phyloP scores from a whole-genome alignment of 2,329 filamentous ascomycete species.

The Pseudogymnoascus sp. region DNA sequence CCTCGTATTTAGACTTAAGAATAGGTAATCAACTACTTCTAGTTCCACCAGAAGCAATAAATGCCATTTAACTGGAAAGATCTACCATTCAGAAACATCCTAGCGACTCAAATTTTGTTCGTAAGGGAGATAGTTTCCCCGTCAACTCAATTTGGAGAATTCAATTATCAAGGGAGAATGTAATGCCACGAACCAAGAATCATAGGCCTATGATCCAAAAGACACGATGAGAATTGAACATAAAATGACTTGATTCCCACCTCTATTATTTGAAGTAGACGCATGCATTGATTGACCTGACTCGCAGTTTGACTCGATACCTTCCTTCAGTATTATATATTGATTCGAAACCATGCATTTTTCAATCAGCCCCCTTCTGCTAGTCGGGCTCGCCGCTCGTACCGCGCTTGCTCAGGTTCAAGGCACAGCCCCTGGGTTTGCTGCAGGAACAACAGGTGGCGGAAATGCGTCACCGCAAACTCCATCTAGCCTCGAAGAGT shows the following conservation, averaged over 20 bases:
- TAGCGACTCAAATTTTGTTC: neutral
- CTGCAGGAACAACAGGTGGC: constrained; percentile 40
- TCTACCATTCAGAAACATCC: neutral
- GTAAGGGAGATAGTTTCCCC: neutral
- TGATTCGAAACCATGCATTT: neutral
- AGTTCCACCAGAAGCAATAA: neutral
- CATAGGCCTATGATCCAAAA: neutral
- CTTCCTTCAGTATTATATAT: neutral
- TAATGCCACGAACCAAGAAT: neutral
- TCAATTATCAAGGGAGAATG: neutral
- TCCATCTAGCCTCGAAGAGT: constrained; percentile 42
- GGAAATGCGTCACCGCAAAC: constrained; percentile 45
- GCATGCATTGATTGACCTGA: neutral
- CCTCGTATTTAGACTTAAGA: neutral
- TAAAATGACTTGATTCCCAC: neutral
- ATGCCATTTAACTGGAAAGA: neutral
- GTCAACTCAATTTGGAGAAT: neutral
- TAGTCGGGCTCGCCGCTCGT: neutral
- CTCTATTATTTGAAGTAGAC: neutral
- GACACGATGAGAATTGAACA: neutral
- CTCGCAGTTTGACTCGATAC: neutral
- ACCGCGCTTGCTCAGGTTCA: neutral
- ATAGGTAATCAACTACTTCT: neutral
- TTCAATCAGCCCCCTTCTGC: neutral
- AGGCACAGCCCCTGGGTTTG: neutral